These are phyloP conservation scores for Peronospora farinosa DNA, from an alignment of 352 stramenopile genomes.

Conservation along the genomic window DNA sequence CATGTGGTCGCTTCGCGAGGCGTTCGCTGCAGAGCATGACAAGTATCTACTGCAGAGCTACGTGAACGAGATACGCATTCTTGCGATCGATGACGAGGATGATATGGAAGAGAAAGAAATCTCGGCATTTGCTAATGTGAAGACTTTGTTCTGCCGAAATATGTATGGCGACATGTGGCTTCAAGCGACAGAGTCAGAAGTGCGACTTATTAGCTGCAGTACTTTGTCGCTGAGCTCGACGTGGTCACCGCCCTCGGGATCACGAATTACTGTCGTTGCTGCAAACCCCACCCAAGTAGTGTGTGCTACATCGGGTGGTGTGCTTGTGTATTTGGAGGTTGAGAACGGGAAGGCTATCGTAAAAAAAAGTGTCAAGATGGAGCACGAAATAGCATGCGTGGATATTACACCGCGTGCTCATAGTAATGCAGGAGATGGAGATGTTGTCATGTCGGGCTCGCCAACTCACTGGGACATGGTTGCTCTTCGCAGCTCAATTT, in stretches of 20 bases:
- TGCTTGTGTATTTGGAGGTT: constrained; percentile 88
- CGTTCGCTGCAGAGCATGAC: constrained; percentile 86
- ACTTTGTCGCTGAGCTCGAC: constrained; percentile 57
- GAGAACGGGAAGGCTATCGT: constrained; percentile 52
- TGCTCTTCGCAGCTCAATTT: constrained; percentile 50
- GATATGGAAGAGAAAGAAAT: constrained; percentile 91
- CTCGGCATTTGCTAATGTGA: constrained; percentile 69
- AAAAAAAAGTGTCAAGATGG: constrained; percentile 66
- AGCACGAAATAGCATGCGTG: constrained; percentile 94
- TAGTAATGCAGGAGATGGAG: constrained; percentile 27
- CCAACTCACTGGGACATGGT: constrained; percentile 53
- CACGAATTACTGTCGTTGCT: constrained; percentile 76
- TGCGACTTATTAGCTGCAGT: constrained; percentile 82
- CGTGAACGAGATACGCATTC: constrained; percentile 92
- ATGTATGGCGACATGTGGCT: constrained; percentile 82
- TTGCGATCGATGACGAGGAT: constrained; percentile 87
- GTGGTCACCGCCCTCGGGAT: constrained; percentile 62
- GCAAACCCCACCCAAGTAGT: constrained; percentile 90
- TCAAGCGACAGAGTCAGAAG: constrained; percentile 91
- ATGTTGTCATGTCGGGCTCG: constrained; percentile 53
- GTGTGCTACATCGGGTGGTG: constrained; percentile 85
- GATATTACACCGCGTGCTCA: constrained; percentile 68
- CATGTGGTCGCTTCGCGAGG: constrained; percentile 92
- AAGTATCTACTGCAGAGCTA: constrained; percentile 95
- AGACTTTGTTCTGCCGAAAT: constrained; percentile 93